Percentiles rank a stretch among this genome's conserved stretches.
Evolutionary conservation across 306 rosid genomes (phyloP).

Genomic region (Cicer cuneatum): DNA sequence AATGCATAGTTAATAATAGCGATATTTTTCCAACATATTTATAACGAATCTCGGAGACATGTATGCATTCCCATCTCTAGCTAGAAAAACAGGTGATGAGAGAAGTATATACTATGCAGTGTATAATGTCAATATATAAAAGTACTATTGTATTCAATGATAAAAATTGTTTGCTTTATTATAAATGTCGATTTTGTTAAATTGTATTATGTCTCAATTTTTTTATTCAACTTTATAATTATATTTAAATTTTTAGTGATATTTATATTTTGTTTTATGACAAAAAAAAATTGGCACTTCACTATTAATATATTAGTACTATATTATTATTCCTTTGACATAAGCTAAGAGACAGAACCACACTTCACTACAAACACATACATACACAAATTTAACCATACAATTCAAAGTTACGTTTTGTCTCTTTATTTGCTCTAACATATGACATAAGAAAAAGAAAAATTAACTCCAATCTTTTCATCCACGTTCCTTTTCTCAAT

Average conservation of each 20-base stretch:
- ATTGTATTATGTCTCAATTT: no score
- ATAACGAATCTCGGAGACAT: slow-evolving; percentile 15
- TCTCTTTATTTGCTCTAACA: slow-evolving; percentile 64
- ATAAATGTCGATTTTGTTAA: no score
- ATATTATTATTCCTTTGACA: slow-evolving; percentile 52
- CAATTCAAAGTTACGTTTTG: slow-evolving; percentile 68
- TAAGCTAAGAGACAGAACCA: slow-evolving; percentile 54
- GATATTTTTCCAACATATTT: slow-evolving; percentile 34
- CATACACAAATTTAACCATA: slow-evolving; percentile 47
- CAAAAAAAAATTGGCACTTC: background rate
- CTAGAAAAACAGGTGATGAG: background rate
- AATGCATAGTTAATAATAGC: background rate
- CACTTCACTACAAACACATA: slow-evolving; percentile 57
- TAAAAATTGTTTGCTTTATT: no score
- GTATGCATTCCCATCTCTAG: background rate
- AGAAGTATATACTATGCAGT: background rate
- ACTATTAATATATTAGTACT: slow-evolving; percentile 31
- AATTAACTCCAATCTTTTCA: slow-evolving; percentile 43
- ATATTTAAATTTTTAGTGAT: no score
- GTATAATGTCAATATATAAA: background rate
- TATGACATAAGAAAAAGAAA: background rate
- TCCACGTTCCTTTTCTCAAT: slow-evolving; percentile 40
- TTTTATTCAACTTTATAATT: no score
- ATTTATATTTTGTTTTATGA: no score
- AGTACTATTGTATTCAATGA: background rate